Percentiles rank a stretch among this genome's conserved stretches.
phyloP scores from a whole-genome alignment of 148 eudicot species.

The Dianthus caryophyllus region DNA sequence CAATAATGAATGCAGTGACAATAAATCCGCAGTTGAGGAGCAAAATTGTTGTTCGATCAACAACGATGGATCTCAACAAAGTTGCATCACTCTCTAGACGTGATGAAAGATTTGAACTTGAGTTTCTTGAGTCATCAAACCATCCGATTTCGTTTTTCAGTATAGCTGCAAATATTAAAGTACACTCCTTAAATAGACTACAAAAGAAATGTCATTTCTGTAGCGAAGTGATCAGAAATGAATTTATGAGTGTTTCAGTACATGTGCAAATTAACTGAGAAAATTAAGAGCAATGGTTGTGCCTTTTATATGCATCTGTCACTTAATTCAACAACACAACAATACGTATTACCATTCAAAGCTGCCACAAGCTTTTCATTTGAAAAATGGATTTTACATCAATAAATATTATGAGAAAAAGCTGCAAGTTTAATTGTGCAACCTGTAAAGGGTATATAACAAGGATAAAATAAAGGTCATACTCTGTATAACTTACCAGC shows the following conservation, averaged over 20 bases:
- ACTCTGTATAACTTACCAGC: constrained; percentile 47
- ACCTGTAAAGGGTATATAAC: neutral
- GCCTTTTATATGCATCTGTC: neutral
- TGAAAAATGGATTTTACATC: neutral
- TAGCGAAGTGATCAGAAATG: neutral
- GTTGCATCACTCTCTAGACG: constrained; percentile 92
- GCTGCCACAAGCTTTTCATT: neutral
- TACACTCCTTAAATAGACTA: constrained; percentile 6
- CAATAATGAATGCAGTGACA: constrained; percentile 69
- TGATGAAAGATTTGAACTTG: constrained; percentile 83
- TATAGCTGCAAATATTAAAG: constrained; percentile 62
- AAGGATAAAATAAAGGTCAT: neutral
- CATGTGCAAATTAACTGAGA: neutral
- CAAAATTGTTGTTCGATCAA: constrained; percentile 73
- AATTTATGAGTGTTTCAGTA: neutral
- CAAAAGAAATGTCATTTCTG: neutral
- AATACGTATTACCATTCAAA: neutral
- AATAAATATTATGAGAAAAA: neutral
- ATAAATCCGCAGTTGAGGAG: constrained; percentile 76
- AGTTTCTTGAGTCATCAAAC: constrained; percentile 78
- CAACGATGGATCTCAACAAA: constrained; percentile 60
- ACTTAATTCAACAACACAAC: too few relatives aligned
- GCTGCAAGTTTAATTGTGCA: neutral
- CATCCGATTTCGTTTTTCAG: constrained; percentile 93
- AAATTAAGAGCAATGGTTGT: neutral